Evolutionary conservation across 345 rosid genomes (phyloP).

Genomic region (Moricandia arvensis): DNA sequence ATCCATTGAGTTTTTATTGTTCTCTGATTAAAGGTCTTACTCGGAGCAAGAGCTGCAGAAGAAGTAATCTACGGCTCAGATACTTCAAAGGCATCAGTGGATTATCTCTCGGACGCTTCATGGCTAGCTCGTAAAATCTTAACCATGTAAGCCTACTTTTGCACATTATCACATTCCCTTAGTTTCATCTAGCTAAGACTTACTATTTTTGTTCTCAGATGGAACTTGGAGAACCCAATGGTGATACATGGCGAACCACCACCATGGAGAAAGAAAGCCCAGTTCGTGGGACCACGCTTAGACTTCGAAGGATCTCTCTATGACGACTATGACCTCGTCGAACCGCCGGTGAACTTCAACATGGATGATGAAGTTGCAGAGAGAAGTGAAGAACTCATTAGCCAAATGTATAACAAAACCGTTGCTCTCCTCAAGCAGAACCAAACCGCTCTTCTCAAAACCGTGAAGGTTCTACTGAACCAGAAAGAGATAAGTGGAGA

Average conservation of each 20-base stretch:
- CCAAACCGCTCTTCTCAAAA: conserved; percentile 79
- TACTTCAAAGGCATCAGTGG: conserved; percentile 80
- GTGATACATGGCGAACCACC: conserved; percentile 93
- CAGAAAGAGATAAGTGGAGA: conserved; percentile 78
- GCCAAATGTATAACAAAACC: conserved; percentile 58
- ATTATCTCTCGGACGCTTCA: conserved; percentile 88
- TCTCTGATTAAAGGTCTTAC: conserved; percentile 47
- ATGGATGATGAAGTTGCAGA: conserved; percentile 74
- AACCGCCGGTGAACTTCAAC: conserved; percentile 80
- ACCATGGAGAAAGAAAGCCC: conserved; percentile 73
- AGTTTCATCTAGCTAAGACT: background rate
- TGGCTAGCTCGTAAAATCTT: conserved; percentile 96
- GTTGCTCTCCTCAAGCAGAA: conserved; percentile 64
- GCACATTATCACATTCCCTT: background rate
- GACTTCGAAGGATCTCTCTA: conserved; percentile 95
- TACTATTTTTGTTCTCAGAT: conserved; percentile 46
- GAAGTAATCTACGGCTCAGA: conserved; percentile 85
- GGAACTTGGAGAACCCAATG: conserved; percentile 94
- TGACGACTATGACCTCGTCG: conserved; percentile 64
- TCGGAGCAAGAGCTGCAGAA: conserved; percentile 96
- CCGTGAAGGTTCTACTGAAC: conserved; percentile 81
- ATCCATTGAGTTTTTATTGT: background rate
- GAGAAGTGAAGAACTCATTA: conserved; percentile 70
- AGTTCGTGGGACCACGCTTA: conserved; percentile 83
- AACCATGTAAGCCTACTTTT: conserved; percentile 50